Evolutionary conservation across 352 stramenopile genomes (phyloP), one percentile per base, ranked within the genome.

Genomic region (Saprolegnia diclina): DNA sequence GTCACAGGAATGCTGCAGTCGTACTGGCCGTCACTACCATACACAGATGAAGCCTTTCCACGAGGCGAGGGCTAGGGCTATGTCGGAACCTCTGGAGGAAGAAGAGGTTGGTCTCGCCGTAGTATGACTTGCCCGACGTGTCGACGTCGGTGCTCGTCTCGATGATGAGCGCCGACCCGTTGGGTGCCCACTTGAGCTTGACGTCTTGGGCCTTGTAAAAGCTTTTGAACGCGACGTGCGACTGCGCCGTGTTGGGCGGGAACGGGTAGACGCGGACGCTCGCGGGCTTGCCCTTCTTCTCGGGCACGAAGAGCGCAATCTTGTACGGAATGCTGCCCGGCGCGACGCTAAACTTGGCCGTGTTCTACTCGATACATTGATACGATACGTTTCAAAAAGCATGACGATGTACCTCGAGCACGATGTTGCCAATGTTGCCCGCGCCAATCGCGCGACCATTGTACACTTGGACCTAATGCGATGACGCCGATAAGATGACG

Each of bases 81-180:
- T 44, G 1, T 55, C 26, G 4, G 0, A 56, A 56, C 35, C 45
- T 87, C 75, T 97, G 85, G 70, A 99, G 76, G 71, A 99, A 94
- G 77, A 97, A 99, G 1, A 99, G 78, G 11, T 93, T 90, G 0
- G 95, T 98, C 64, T 97, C 96, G 55, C 97, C 97, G 69, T 99
- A 99, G 79, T 99, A 99, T 48, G 91, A 98, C 76, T 98, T 87
- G 66, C 94, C 94, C 0, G 88, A 94, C 44, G 89, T 95, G 69
- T 97, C 91, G 19, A 97, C 85, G 63, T 97, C 91, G 61, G 91
- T 97, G 64, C 88, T 88, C 48, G 90, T 97, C 77, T 97, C 85
- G 72, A 95, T 92, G 57, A 97, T 85, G 26, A 97, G 75, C 45
- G 89, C 82, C 13, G 74, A 85, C 63, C 90, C 89, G 4, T 86